Conservation (phyloP, 2,329 filamentous ascomycete species). For the Madurella mycetomatis region DNA sequence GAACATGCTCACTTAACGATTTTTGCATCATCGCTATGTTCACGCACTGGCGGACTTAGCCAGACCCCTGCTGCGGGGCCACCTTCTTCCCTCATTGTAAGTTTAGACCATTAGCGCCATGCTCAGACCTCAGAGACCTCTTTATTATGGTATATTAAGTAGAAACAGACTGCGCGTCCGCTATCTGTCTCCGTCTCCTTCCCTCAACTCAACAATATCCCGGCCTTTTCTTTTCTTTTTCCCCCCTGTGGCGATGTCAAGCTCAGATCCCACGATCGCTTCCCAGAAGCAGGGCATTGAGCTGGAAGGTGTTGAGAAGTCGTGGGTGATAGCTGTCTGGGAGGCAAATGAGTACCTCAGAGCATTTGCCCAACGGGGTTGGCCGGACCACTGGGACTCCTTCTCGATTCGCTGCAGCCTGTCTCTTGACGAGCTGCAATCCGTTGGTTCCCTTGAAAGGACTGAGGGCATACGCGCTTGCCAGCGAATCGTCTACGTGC, state of each 20-base stretch:
- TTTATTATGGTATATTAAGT: too few relatives aligned
- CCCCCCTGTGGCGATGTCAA: neutral
- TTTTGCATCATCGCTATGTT: too few relatives aligned
- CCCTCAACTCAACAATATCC: neutral
- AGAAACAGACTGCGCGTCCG: too few relatives aligned
- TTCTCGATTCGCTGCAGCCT: slow-evolving; percentile 22
- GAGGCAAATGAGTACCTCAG: slow-evolving; percentile 22
- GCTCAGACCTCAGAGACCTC: too few relatives aligned
- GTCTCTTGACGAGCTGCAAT: slow-evolving; percentile 20
- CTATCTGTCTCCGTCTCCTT: neutral
- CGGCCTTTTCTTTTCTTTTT: too few relatives aligned
- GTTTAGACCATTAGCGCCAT: too few relatives aligned
- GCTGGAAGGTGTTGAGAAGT: neutral
- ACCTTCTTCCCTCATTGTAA: too few relatives aligned
- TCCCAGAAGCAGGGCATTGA: neutral
- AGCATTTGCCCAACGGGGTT: slow-evolving; percentile 16
- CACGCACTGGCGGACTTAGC: too few relatives aligned
- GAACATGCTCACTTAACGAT: too few relatives aligned
- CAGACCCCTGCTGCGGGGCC: too few relatives aligned
- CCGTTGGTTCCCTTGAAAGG: slow-evolving; percentile 18
- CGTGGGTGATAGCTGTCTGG: slow-evolving; percentile 1
- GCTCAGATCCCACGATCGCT: neutral
- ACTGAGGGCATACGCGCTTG: slow-evolving; percentile 20
- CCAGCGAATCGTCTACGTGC: slow-evolving; percentile 22
- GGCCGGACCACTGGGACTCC: slow-evolving; percentile 14